These are phyloP conservation scores for Leccinum holopus DNA, from an alignment of 1,284 basidiomycete genomes.

Conservation along the genomic window DNA sequence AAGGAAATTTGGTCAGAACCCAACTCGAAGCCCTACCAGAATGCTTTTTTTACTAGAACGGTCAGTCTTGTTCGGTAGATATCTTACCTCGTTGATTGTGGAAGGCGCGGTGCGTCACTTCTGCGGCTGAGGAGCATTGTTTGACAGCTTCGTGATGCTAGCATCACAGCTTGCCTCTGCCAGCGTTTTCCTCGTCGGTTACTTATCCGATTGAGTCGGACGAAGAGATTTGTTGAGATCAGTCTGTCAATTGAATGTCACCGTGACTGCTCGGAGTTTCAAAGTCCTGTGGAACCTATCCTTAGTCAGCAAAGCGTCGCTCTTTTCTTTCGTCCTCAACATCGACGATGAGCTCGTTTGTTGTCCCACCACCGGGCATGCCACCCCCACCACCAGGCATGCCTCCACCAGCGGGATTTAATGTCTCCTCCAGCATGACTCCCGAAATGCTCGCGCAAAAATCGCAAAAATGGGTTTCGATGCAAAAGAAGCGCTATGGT, in stretches of 20 bases:
- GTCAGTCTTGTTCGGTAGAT: not conserved
- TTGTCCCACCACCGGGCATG: slow-evolving; percentile 57
- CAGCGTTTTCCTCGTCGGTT: not conserved
- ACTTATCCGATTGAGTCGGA: not conserved
- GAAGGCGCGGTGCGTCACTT: not conserved
- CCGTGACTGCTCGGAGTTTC: slow-evolving; percentile 19
- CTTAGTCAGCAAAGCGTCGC: slow-evolving; percentile 28
- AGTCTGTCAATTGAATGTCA: not conserved
- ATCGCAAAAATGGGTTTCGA: slow-evolving; percentile 91
- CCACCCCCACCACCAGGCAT: slow-evolving; percentile 62
- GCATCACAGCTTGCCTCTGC: not conserved
- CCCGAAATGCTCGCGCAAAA: slow-evolving; percentile 80
- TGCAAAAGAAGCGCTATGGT: slow-evolving; percentile 89
- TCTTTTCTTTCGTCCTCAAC: slow-evolving; percentile 32
- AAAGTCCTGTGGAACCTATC: slow-evolving; percentile 6
- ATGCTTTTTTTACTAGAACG: not conserved
- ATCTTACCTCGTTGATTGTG: not conserved
- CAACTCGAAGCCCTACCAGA: not conserved
- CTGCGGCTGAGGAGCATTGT: not conserved
- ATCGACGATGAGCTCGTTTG: slow-evolving; percentile 36
- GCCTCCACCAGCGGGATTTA: slow-evolving; percentile 47
- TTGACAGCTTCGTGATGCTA: not conserved
- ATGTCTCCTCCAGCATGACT: slow-evolving; percentile 63
- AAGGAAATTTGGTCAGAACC: not conserved
- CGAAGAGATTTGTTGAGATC: not conserved